Percentiles rank a stretch among this genome's conserved stretches.
Conservation (phyloP, 2,329 filamentous ascomycete genomes). For the Cladosporium oxysporum region DNA sequence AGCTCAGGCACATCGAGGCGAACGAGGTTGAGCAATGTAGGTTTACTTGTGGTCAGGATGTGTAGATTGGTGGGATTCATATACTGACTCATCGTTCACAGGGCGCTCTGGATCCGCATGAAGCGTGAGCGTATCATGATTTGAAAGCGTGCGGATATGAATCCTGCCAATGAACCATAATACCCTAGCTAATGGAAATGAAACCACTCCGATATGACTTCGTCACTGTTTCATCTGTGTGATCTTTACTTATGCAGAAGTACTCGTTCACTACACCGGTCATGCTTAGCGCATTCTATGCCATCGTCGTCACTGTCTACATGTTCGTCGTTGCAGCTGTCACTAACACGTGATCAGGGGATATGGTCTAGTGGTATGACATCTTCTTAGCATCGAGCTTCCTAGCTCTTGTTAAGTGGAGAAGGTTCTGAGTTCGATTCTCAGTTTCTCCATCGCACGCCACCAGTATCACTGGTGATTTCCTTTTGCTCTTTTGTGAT, state of each 20-base stretch:
- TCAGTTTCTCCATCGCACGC: not conserved
- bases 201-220: not conserved
- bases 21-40: conserved; percentile 64
- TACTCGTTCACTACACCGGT: too few species aligned
- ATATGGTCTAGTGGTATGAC: not conserved
- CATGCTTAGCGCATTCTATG: too few species aligned
- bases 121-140: not conserved
- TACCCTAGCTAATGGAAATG: conserved; percentile 9
- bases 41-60: conserved; percentile 12
- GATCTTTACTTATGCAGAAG: too few species aligned
- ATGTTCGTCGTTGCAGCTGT: not conserved
- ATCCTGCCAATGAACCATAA: not conserved
- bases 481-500: not conserved
- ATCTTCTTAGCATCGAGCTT: not conserved
- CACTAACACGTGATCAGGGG: not conserved
- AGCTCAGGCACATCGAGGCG: conserved; percentile 71
- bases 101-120: conserved; percentile 12
- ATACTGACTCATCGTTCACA: conserved; percentile 1
- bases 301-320: not conserved
- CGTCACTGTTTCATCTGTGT: not conserved
- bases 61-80: not conserved
- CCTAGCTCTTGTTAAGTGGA: not conserved
- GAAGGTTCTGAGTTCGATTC: not conserved
- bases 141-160: not conserved
- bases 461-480: not conserved